These are phyloP conservation scores for Kwoniella sp. DNA, from an alignment of 768 basidiomycete genomes.

Conservation along the genomic window DNA sequence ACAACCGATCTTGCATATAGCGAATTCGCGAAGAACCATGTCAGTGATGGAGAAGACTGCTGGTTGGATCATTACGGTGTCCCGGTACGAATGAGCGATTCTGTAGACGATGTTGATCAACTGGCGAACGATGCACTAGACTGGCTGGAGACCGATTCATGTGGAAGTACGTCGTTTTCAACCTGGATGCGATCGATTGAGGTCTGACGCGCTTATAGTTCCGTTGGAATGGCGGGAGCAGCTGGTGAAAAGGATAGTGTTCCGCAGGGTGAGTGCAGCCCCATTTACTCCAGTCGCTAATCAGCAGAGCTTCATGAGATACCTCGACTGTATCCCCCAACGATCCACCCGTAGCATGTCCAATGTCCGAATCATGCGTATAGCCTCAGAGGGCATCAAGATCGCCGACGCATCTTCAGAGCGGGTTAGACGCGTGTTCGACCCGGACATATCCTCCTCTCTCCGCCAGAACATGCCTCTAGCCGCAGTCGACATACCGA, in stretches of 20 bases:
- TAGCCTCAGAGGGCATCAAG: constrained; percentile 6
- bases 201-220: constrained; percentile 9
- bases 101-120: constrained; percentile 62
- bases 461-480: constrained; percentile 54
- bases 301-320: constrained; percentile 9
- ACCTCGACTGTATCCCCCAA: constrained; percentile 2
- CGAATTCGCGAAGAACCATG: constrained; percentile 72
- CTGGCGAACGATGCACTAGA: constrained; percentile 65
- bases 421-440: constrained; percentile 28
- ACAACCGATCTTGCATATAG: constrained; percentile 79
- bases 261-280: constrained; percentile 40
- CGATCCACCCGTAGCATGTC: neutral
- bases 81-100: constrained; percentile 67
- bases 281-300: constrained; percentile 2
- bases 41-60: constrained; percentile 68
- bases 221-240: constrained; percentile 27
- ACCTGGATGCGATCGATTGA: no score
- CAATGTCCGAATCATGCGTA: constrained; percentile 12
- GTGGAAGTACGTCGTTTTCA: constrained; percentile 22
- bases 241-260: constrained; percentile 31
- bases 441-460: constrained; percentile 34
- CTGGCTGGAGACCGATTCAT: constrained; percentile 61
- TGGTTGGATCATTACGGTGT: constrained; percentile 86
- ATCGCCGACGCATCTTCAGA: neutral
- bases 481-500: constrained; percentile 28